A percentile compares a stretch with the other conserved stretches of the same genome.
Evolutionary conservation across 306 rosid species (phyloP).

Genomic region (Adenanthera pavonina): DNA sequence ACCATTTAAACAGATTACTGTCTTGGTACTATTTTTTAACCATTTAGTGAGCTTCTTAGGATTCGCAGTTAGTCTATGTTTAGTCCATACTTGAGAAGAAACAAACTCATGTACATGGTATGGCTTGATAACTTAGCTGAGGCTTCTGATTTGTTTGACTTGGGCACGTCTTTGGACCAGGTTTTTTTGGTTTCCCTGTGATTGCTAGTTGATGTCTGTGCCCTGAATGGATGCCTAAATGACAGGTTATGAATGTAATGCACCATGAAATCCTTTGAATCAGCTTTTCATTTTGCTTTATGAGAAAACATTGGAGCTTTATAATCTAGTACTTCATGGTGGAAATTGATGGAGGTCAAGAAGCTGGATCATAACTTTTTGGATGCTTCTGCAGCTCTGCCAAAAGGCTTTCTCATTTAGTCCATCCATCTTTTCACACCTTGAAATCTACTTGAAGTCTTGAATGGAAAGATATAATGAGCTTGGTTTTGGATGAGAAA

Average conservation of each 20-base stretch:
- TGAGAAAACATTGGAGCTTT: background rate
- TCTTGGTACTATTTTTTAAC: background rate
- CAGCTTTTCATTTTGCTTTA: slow-evolving; percentile 3
- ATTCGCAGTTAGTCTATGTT: slow-evolving; percentile 5
- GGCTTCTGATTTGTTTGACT: background rate
- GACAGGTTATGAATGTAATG: background rate
- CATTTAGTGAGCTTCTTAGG: slow-evolving; percentile 3
- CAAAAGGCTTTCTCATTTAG: background rate
- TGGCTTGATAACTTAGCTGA: background rate
- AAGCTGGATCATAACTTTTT: background rate
- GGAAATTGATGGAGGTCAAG: background rate
- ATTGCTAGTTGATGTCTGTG: background rate
- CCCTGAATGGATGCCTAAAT: background rate
- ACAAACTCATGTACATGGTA: background rate
- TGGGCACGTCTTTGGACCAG: background rate
- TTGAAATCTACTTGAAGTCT: background rate
- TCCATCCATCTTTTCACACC: background rate
- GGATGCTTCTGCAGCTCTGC: background rate
- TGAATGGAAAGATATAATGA: background rate
- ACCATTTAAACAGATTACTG: background rate
- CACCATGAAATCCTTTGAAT: background rate
- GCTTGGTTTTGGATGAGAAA: slow-evolving; percentile 24
- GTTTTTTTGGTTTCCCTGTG: slow-evolving; percentile 5
- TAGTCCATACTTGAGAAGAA: slow-evolving; percentile 11
- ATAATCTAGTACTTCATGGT: slow-evolving; percentile 6